Evolutionary conservation across 2,329 filamentous ascomycete species (phyloP).

Genomic region (Elsinoe australis): DNA sequence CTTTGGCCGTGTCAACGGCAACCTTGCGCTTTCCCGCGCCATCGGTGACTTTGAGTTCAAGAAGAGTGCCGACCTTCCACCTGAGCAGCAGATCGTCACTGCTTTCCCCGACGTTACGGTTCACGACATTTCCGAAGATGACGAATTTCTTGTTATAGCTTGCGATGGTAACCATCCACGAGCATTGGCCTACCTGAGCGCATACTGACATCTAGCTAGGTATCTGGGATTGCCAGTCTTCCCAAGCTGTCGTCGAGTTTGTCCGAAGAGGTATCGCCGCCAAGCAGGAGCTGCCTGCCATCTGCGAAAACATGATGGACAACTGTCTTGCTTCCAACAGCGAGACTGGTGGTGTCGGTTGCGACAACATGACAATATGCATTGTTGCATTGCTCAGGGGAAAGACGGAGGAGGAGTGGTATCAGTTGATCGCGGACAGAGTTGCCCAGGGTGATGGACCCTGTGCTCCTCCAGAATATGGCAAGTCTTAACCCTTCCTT

Average conservation of each 20-base stretch:
- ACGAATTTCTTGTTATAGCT: conserved; percentile 89
- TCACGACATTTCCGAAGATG: conserved; percentile 84
- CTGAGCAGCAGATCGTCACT: conserved; percentile 98
- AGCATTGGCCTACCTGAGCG: background rate
- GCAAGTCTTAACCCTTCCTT: conserved; percentile 57
- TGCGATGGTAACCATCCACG: conserved; percentile 69
- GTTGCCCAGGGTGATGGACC: conserved; percentile 96
- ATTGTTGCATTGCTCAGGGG: conserved; percentile 83
- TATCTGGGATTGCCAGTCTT: conserved; percentile 99
- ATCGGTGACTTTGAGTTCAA: conserved; percentile 99
- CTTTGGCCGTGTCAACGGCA: conserved; percentile 96
- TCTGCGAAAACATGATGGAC: conserved; percentile 99
- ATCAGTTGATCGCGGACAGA: conserved; percentile 85
- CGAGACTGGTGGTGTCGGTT: conserved; percentile 93
- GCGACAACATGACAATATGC: conserved; percentile 99
- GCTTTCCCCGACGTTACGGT: conserved; percentile 90
- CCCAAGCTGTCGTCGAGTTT: conserved; percentile 94
- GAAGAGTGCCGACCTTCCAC: conserved; percentile 91
- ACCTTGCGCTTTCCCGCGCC: conserved; percentile 89
- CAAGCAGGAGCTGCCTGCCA: conserved; percentile 87
- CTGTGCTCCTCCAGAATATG: conserved; percentile 98
- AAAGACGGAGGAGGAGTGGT: conserved; percentile 96
- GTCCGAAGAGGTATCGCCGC: conserved; percentile 92
- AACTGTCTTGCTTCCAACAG: conserved; percentile 97
- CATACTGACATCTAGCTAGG: conserved; percentile 48